phyloP scores from a whole-genome alignment of 345 rosid species.

The Odontarrhena argentea region DNA sequence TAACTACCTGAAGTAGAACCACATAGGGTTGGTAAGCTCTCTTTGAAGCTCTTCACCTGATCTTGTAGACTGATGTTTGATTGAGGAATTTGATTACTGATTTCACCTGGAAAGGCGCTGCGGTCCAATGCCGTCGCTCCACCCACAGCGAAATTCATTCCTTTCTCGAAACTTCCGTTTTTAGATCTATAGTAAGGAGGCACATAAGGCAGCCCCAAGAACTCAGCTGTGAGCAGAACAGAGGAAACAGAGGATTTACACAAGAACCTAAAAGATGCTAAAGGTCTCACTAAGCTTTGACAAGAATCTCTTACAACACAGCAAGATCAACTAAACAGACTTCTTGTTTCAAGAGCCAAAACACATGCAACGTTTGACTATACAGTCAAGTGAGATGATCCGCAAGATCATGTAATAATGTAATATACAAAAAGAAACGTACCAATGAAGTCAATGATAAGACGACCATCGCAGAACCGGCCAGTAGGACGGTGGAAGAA shows the following conservation, averaged over 20 bases:
- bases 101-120: conserved; percentile 35
- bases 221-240: conserved; percentile 44
- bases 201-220: conserved; percentile 44
- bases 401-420: too few relatives aligned
- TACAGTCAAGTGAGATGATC: too few relatives aligned
- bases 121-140: conserved; percentile 56
- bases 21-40: conserved; percentile 43
- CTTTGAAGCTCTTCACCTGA: conserved; percentile 47
- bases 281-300: neutral
- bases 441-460: conserved; percentile 62
- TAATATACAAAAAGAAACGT: neutral
- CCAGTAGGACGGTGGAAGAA: conserved; percentile 55
- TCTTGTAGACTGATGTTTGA: conserved; percentile 45
- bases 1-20: conserved; percentile 1
- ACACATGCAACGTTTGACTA: too few relatives aligned
- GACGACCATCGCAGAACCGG: conserved; percentile 55
- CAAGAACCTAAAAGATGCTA: neutral
- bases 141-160: conserved; percentile 56
- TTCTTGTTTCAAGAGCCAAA: too few relatives aligned
- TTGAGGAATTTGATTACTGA: neutral
- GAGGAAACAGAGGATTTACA: conserved; percentile 5
- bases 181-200: conserved; percentile 45
- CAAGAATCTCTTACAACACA: too few relatives aligned
- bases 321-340: too few relatives aligned
- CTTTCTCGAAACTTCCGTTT: conserved; percentile 41